phyloP scores from a whole-genome alignment of 805 yeast genomes.

The Hemisphaericaspora nanyangensis region DNA sequence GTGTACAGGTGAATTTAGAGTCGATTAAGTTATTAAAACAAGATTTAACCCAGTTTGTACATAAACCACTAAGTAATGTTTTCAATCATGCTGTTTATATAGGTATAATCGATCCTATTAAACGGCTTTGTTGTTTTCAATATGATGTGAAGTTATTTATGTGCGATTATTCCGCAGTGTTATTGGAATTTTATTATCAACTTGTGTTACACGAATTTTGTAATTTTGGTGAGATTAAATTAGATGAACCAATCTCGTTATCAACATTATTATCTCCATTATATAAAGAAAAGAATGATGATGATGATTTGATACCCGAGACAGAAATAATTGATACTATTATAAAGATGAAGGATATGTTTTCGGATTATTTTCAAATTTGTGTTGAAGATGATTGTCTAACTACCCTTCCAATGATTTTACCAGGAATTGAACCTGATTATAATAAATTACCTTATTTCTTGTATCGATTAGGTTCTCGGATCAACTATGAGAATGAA shows the following conservation, averaged over 20 bases:
- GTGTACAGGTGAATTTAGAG: slow-evolving; percentile 46
- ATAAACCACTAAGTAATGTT: slow-evolving; percentile 58
- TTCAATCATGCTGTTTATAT: slow-evolving; percentile 70
- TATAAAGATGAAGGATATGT: slow-evolving; percentile 66
- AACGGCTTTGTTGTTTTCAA: slow-evolving; percentile 79
- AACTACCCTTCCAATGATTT: slow-evolving; percentile 59
- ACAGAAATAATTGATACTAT: slow-evolving; percentile 16
- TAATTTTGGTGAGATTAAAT: slow-evolving; percentile 59
- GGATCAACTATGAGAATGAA: slow-evolving; percentile 67
- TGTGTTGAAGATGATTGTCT: slow-evolving; percentile 37
- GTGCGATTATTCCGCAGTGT: slow-evolving; percentile 73
- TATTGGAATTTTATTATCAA: slow-evolving; percentile 75
- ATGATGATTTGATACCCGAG: slow-evolving; percentile 10
- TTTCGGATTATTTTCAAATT: slow-evolving; percentile 72
- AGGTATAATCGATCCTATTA: slow-evolving; percentile 73
- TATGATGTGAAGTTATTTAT: slow-evolving; percentile 72
- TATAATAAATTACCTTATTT: slow-evolving; percentile 63
- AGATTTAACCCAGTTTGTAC: slow-evolving; percentile 43
- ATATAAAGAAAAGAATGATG: slow-evolving; percentile 14
- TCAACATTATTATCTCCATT: slow-evolving; percentile 37
- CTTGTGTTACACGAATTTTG: slow-evolving; percentile 72
- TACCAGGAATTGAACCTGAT: slow-evolving; percentile 62
- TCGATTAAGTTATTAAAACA: slow-evolving; percentile 57
- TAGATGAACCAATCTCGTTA: slow-evolving; percentile 21
- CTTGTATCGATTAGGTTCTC: slow-evolving; percentile 54